These are phyloP conservation scores for Eucalyptus decipiens DNA, from an alignment of 345 rosid genomes.

Conservation along the genomic window DNA sequence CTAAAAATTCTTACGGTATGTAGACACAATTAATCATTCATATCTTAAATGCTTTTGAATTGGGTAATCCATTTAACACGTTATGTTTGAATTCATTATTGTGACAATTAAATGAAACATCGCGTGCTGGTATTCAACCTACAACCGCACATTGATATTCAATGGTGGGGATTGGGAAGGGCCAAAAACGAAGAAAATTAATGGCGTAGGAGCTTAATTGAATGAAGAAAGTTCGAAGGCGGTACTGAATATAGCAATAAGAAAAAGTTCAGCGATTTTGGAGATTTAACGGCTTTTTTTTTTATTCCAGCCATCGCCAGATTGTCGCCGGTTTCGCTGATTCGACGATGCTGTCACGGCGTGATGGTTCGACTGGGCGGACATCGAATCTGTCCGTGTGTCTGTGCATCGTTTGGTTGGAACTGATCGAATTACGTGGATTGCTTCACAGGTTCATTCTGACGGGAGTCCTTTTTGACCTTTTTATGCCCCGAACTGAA, in stretches of 20 bases:
- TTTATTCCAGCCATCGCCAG: neutral
- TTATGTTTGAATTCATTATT: neutral
- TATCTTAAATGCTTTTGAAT: neutral
- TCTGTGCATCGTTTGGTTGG: neutral
- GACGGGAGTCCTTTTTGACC: constrained; percentile 87
- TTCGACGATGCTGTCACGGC: neutral
- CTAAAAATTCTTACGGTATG: neutral
- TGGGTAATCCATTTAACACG: neutral
- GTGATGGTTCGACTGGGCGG: neutral
- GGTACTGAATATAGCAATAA: neutral
- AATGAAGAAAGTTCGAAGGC: neutral
- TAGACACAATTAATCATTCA: neutral
- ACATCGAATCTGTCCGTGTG: neutral
- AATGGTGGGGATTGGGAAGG: neutral
- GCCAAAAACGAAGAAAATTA: neutral
- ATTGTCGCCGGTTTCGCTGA: neutral
- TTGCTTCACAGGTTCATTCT: constrained; percentile 59
- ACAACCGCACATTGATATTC: no score
- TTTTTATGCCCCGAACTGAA: constrained; percentile 71
- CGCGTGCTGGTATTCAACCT: no score
- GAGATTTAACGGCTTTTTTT: neutral
- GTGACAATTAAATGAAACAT: neutral
- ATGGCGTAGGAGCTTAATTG: neutral
- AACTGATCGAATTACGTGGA: neutral
- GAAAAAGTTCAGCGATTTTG: neutral